Conservation (phyloP, 768 basidiomycete species). For the Boletus tomentosulus region DNA sequence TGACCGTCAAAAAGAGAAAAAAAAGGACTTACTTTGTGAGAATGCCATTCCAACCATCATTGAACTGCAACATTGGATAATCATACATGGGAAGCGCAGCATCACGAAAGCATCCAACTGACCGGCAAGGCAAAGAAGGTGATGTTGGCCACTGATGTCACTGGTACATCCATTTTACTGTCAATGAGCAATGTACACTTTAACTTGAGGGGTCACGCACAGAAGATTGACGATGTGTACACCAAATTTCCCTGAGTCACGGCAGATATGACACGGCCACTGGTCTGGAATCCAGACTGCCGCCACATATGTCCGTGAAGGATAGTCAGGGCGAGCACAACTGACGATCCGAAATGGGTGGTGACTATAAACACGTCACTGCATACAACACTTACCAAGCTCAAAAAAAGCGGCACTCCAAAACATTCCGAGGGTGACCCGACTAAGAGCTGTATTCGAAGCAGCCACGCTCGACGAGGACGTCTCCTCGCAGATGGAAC, state of each 20-base stretch:
- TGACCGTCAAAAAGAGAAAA: background rate
- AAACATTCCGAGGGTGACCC: constrained; percentile 6
- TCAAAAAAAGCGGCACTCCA: constrained; percentile 9
- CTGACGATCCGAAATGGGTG: background rate
- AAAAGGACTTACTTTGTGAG: background rate
- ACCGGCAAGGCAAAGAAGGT: background rate
- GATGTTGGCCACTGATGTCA: background rate
- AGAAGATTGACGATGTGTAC: constrained; percentile 7
- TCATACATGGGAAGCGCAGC: background rate
- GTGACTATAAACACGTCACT: background rate
- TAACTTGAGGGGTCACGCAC: background rate
- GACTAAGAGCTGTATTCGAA: constrained; percentile 1
- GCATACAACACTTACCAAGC: constrained; percentile 1
- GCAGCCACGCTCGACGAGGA: background rate
- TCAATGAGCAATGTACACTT: background rate
- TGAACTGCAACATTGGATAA: background rate
- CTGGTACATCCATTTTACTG: background rate
- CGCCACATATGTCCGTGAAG: background rate
- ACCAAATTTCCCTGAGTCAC: constrained; percentile 8
- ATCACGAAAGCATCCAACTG: background rate
- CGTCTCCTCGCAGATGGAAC: constrained; percentile 1
- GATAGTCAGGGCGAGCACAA: constrained; percentile 8
- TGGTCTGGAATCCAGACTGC: background rate
- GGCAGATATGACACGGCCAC: background rate
- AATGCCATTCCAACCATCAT: background rate